Conservation (phyloP, 83 land plant genomes). For the Picea abies region DNA sequence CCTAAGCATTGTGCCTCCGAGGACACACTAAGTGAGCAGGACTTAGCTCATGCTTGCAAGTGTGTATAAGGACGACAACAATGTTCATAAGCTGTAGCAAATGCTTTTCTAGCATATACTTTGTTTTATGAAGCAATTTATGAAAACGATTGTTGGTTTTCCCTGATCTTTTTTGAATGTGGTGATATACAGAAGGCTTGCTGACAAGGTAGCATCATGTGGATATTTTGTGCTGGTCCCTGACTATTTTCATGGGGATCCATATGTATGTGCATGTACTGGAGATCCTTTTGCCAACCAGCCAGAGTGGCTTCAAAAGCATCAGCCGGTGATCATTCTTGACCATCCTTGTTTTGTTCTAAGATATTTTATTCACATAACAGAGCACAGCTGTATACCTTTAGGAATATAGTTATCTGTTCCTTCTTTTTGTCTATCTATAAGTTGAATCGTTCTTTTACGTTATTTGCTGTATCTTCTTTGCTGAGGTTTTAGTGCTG, state of each 20-base stretch:
- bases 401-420: neutral
- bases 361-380: neutral
- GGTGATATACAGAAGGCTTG: constrained; percentile 25
- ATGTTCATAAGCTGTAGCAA: no score
- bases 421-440: neutral
- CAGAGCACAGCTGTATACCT: neutral
- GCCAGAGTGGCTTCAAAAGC: constrained; percentile 27
- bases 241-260: constrained; percentile 34
- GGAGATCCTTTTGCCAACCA: constrained; percentile 24
- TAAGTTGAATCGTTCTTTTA: neutral
- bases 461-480: neutral
- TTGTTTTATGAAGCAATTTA: no score
- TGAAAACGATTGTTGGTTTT: neutral
- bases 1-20: no score
- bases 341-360: neutral
- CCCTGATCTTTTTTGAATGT: neutral
- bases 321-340: constrained; percentile 24
- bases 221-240: constrained; percentile 37
- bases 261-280: constrained; percentile 22
- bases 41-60: no score
- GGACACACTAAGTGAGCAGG: no score
- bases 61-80: no score
- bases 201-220: constrained; percentile 29
- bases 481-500: neutral
- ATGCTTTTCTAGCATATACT: no score